A percentile compares a stretch with the other conserved stretches of the same genome.
Evolutionary conservation across 2,329 filamentous ascomycete species (phyloP).

Genomic region (Venturia nashicola): DNA sequence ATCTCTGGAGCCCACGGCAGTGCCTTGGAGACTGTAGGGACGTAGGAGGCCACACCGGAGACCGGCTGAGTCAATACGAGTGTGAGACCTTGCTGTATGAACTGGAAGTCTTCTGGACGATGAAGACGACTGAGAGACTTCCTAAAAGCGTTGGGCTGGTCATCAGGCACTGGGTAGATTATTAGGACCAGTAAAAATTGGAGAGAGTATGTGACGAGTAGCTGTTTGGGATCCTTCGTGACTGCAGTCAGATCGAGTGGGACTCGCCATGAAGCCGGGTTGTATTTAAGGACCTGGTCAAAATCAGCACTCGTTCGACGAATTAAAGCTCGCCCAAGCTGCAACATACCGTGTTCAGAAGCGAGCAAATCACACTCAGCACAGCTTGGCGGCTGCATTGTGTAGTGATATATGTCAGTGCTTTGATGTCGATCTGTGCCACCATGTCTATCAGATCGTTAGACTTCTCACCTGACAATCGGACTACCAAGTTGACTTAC

Average conservation of each 20-base stretch:
- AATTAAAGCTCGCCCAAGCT: too few species aligned
- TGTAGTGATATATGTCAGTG: slow-evolving; percentile 80
- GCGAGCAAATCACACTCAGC: slow-evolving; percentile 77
- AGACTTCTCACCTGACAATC: too few species aligned
- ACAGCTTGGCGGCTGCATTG: slow-evolving; percentile 85
- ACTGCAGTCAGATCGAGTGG: slow-evolving; percentile 90
- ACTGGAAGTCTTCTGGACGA: slow-evolving; percentile 92
- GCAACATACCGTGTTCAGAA: slow-evolving; percentile 91
- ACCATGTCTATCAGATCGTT: too few species aligned
- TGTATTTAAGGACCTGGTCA: slow-evolving; percentile 94
- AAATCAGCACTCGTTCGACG: too few species aligned
- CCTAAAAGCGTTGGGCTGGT: slow-evolving; percentile 57
- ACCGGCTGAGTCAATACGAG: slow-evolving; percentile 79
- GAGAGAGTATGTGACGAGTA: slow-evolving; percentile 79
- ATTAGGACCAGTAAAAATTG: slow-evolving; percentile 77
- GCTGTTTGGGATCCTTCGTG: slow-evolving; percentile 81
- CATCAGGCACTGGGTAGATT: slow-evolving; percentile 78
- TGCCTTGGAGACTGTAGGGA: slow-evolving; percentile 69
- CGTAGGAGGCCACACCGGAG: slow-evolving; percentile 43
- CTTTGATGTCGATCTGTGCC: slow-evolving; percentile 72
- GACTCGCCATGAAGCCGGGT: slow-evolving; percentile 84
- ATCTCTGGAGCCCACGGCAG: slow-evolving; percentile 87
- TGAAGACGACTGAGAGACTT: slow-evolving; percentile 86
- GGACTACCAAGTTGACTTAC: slow-evolving; percentile 63
- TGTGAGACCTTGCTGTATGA: slow-evolving; percentile 88